Evolutionary conservation across 208 protist species (phyloP).

Genomic region (Leishmania tropica): DNA sequence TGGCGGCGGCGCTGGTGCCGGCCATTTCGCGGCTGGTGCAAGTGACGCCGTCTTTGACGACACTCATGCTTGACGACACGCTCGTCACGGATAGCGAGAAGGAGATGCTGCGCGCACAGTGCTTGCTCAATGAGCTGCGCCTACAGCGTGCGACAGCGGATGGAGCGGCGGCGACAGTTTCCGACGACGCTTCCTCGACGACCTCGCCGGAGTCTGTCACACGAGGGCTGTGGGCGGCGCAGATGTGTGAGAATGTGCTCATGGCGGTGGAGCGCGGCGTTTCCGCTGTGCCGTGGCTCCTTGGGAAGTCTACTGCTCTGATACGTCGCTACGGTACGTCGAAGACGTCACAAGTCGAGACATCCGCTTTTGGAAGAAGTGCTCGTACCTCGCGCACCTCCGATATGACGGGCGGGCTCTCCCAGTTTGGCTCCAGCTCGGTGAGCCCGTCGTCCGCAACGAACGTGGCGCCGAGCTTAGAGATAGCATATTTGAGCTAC

Average conservation of each 20-base stretch:
- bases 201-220: neutral
- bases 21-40: constrained; percentile 43
- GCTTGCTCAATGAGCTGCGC: constrained; percentile 35
- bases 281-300: constrained; percentile 22
- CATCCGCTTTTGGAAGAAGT: neutral
- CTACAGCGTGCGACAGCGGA: neutral
- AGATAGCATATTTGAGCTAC: constrained; percentile 2
- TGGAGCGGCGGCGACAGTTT: neutral
- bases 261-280: constrained; percentile 22
- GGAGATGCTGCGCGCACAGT: constrained; percentile 35
- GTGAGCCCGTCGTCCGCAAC: neutral
- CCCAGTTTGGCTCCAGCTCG: neutral
- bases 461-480: neutral
- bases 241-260: constrained; percentile 12
- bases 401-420: neutral
- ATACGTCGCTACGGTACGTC: constrained; percentile 6
- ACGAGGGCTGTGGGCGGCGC: neutral
- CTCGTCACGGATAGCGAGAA: constrained; percentile 30
- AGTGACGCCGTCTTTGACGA: constrained; percentile 40
- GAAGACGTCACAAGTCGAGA: neutral
- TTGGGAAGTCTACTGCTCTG: constrained; percentile 20
- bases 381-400: neutral
- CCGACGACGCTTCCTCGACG: neutral
- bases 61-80: constrained; percentile 39
- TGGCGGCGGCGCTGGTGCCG: constrained; percentile 47